These are phyloP conservation scores for Sarcomyxa edulis DNA, from an alignment of 768 basidiomycete species.

Conservation along the genomic window DNA sequence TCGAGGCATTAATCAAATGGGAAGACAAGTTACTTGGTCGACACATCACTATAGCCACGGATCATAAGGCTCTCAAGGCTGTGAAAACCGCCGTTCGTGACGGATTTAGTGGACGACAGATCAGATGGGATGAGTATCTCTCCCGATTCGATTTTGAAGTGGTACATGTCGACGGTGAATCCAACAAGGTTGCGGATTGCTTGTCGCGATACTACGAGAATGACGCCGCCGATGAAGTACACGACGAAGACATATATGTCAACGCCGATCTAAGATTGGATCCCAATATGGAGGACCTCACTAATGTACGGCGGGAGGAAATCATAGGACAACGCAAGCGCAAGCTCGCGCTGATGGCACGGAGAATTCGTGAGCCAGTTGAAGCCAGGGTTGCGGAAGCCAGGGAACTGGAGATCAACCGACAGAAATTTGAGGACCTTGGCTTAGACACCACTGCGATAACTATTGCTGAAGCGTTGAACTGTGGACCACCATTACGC, in stretches of 20 bases:
- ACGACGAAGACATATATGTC: constrained; percentile 9
- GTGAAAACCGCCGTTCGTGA: constrained; percentile 13
- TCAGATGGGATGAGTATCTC: constrained; percentile 23
- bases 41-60: constrained; percentile 16
- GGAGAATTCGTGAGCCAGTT: background rate
- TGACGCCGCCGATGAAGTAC: constrained; percentile 7
- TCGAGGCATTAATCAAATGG: constrained; percentile 20
- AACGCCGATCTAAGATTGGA: constrained; percentile 14
- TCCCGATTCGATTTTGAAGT: constrained; percentile 18
- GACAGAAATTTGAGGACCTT: too few relatives aligned
- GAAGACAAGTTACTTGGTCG: constrained; percentile 23
- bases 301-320: background rate
- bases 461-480: background rate
- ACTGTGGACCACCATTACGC: background rate
- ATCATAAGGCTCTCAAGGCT: constrained; percentile 21
- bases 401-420: background rate
- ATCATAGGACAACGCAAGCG: too few relatives aligned
- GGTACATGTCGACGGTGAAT: constrained; percentile 15
- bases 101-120: constrained; percentile 12
- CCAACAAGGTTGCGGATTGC: constrained; percentile 23
- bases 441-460: background rate
- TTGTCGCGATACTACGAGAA: constrained; percentile 22
- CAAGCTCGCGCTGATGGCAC: background rate
- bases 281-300: constrained; percentile 9
- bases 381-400: background rate